Evolutionary conservation across 1,284 basidiomycete genomes (phyloP).

Genomic region (Puccinia polysora): DNA sequence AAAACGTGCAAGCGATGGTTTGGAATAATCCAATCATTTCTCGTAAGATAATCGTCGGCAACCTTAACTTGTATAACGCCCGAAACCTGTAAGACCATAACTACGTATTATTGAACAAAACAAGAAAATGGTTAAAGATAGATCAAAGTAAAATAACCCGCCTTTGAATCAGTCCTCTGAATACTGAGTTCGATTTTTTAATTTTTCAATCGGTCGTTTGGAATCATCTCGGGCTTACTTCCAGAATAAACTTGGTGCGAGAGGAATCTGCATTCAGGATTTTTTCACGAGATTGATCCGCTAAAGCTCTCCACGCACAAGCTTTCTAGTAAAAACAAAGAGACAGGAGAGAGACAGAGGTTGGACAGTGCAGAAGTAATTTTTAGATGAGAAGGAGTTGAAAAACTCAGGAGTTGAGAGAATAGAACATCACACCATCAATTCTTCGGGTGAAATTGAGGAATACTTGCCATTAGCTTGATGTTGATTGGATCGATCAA

Average conservation of each 20-base stretch:
- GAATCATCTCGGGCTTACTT: slow-evolving; percentile 1
- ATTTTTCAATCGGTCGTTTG: not conserved
- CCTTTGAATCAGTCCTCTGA: not conserved
- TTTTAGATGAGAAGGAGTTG: not conserved
- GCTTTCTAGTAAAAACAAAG: too few relatives aligned
- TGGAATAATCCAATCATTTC: slow-evolving; percentile 19
- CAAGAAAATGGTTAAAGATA: not conserved
- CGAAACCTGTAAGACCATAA: slow-evolving; percentile 20
- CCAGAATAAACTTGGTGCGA: not conserved
- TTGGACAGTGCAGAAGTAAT: not conserved
- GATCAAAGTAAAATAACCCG: not conserved
- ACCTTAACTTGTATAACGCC: not conserved
- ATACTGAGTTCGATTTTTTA: not conserved
- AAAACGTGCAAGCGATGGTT: slow-evolving; percentile 5
- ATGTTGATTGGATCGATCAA: not conserved
- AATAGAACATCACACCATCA: slow-evolving; percentile 11
- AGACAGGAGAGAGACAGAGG: too few relatives aligned
- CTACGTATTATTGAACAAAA: too few relatives aligned
- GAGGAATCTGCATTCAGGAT: not conserved
- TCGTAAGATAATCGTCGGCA: not conserved
- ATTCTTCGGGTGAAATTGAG: not conserved
- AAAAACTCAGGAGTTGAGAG: not conserved
- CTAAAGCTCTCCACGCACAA: slow-evolving; percentile 26
- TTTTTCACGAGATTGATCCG: not conserved
- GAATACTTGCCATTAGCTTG: not conserved